Evolutionary conservation across 2,329 filamentous ascomycete genomes (phyloP).

Genomic region (Rutstroemia sp.): DNA sequence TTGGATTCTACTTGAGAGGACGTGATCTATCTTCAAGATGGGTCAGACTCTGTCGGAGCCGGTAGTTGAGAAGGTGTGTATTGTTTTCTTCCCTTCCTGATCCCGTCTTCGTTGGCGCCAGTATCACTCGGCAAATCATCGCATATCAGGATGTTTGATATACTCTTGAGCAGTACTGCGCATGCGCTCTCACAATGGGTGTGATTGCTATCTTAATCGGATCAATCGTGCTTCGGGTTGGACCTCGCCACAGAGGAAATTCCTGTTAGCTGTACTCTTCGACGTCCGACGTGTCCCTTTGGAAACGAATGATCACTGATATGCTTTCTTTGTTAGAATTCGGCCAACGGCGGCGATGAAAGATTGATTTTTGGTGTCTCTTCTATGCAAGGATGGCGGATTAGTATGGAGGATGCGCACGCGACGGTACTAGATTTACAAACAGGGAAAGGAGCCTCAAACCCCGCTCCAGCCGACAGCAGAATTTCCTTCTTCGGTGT

Average conservation of each 20-base stretch:
- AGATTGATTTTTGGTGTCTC: slow-evolving; percentile 89
- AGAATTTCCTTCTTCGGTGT: slow-evolving; percentile 94
- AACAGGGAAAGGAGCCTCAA: slow-evolving; percentile 43
- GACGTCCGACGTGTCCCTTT: too few species aligned
- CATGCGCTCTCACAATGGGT: not conserved
- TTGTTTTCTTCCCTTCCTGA: slow-evolving; percentile 6
- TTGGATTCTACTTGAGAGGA: slow-evolving; percentile 24
- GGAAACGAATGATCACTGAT: slow-evolving; percentile 11
- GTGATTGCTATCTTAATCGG: not conserved
- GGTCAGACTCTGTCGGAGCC: slow-evolving; percentile 99
- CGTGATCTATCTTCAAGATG: slow-evolving; percentile 46
- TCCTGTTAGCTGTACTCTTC: too few species aligned
- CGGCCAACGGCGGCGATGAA: slow-evolving; percentile 85
- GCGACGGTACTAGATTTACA: slow-evolving; percentile 83
- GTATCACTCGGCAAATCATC: not conserved
- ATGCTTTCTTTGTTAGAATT: slow-evolving; percentile 51
- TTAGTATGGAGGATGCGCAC: slow-evolving; percentile 99
- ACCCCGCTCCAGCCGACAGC: slow-evolving; percentile 54
- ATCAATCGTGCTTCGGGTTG: not conserved
- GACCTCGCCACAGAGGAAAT: too few species aligned
- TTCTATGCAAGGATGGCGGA: slow-evolving; percentile 99
- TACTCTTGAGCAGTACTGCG: not conserved
- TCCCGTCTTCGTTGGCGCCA: slow-evolving; percentile 1
- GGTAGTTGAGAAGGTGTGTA: slow-evolving; percentile 92
- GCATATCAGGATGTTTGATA: not conserved